Evolutionary conservation across 345 rosid genomes (phyloP).

Genomic region (Schrenkiella parvula): DNA sequence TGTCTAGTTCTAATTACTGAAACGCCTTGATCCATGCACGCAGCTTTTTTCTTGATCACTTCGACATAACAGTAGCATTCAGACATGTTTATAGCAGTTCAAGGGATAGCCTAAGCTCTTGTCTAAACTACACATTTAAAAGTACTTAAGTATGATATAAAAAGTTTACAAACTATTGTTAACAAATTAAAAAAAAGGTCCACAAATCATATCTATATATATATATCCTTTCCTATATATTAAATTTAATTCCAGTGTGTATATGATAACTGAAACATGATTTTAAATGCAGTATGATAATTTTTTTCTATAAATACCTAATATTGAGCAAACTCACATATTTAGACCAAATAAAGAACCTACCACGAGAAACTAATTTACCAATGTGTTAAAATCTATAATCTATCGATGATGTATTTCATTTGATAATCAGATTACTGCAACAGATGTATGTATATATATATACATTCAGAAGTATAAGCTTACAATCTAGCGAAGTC

Average conservation of each 20-base stretch:
- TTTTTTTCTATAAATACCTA: too few relatives aligned
- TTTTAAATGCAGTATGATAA: too few relatives aligned
- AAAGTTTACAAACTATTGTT: neutral
- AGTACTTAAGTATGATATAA: neutral
- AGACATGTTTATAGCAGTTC: neutral
- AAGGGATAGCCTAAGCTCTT: neutral
- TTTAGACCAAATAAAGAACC: neutral
- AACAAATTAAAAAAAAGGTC: neutral
- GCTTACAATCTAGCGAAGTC: neutral
- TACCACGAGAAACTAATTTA: neutral
- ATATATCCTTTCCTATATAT: neutral
- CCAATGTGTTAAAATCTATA: neutral
- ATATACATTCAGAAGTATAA: neutral
- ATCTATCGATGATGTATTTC: neutral
- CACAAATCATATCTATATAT: neutral
- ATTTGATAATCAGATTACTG: neutral
- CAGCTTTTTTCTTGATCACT: neutral
- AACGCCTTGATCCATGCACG: neutral
- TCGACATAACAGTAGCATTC: neutral
- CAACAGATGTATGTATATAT: neutral
- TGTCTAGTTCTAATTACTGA: neutral
- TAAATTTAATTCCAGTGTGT: neutral
- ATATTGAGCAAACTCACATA: neutral
- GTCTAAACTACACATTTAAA: neutral
- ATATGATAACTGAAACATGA: neutral